phyloP scores from a whole-genome alignment of 2,329 filamentous ascomycete genomes.

The Eurotiales sp. region DNA sequence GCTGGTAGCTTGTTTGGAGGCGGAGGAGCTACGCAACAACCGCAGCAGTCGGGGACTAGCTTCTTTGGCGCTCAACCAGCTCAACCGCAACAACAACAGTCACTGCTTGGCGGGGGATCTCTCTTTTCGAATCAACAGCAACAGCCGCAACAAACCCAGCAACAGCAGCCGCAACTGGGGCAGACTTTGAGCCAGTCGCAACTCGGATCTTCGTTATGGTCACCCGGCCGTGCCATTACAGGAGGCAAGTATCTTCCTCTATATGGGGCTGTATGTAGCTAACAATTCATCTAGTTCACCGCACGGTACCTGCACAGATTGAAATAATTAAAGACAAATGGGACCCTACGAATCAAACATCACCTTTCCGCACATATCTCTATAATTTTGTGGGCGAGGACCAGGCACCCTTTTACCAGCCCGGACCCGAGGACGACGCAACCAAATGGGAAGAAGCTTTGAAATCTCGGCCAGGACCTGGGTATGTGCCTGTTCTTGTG shows the following conservation, averaged over 20 bases:
- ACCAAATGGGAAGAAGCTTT: slow-evolving; percentile 63
- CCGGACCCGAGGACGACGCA: slow-evolving; percentile 55
- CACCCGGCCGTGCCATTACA: slow-evolving; percentile 41
- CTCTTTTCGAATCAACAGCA: slow-evolving; percentile 18
- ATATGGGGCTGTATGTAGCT: slow-evolving; percentile 11
- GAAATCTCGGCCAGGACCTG: slow-evolving; percentile 54
- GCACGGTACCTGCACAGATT: slow-evolving; percentile 60
- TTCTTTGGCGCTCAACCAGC: slow-evolving; percentile 24
- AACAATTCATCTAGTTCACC: slow-evolving; percentile 46
- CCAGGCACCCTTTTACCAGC: slow-evolving; percentile 59
- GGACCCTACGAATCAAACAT: slow-evolving; percentile 51
- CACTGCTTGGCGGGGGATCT: slow-evolving; percentile 13
- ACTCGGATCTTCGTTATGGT: slow-evolving; percentile 40
- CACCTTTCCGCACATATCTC: slow-evolving; percentile 58
- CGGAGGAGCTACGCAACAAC: slow-evolving; percentile 33
- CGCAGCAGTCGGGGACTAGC: slow-evolving; percentile 24
- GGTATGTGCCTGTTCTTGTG: slow-evolving; percentile 58
- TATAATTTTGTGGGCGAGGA: slow-evolving; percentile 61
- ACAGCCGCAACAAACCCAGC: slow-evolving; percentile 28
- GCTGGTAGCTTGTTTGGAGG: slow-evolving; percentile 27
- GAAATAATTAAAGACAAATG: slow-evolving; percentile 60
- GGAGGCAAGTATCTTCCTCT: slow-evolving; percentile 29
- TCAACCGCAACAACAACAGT: slow-evolving; percentile 28
- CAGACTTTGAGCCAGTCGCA: slow-evolving; percentile 34
- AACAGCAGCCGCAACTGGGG: slow-evolving; percentile 40